phyloP scores from a whole-genome alignment of 371 early-diverging fungal genomes.

The Mortierella sp. region DNA sequence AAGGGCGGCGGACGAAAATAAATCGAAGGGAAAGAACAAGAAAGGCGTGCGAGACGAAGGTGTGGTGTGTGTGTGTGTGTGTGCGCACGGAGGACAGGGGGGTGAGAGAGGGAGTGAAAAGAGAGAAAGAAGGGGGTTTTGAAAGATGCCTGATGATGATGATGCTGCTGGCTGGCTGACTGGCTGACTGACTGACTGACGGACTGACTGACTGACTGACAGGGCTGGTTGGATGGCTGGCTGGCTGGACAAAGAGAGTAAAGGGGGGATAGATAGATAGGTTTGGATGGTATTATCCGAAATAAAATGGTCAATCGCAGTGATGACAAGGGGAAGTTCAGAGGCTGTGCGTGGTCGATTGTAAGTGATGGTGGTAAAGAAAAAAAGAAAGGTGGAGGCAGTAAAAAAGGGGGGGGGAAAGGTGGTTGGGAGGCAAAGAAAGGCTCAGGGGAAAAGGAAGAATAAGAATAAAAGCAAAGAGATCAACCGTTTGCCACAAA shows the following conservation, averaged over 20 bases:
- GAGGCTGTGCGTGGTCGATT: constrained; percentile 1
- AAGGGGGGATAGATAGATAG: not conserved
- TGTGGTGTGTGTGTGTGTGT: not conserved
- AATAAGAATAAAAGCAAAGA: not conserved
- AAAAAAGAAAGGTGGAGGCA: not conserved
- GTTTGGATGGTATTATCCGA: too few relatives aligned
- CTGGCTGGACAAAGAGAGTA: not conserved
- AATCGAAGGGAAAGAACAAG: not conserved
- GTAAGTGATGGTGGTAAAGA: constrained; percentile 2
- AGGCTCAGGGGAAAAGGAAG: not conserved
- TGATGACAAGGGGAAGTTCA: not conserved
- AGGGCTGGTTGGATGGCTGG: not conserved
- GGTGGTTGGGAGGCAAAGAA: not conserved
- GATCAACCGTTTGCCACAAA: constrained; percentile 12
- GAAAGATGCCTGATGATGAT: constrained; percentile 8
- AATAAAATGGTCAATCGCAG: constrained; percentile 12
- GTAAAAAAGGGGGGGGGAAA: not conserved
- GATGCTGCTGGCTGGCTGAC: not conserved
- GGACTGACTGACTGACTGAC: not conserved
- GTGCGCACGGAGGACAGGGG: constrained; percentile 2
- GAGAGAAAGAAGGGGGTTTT: not conserved
- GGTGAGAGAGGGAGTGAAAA: not conserved
- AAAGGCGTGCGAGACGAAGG: not conserved
- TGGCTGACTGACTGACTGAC: not conserved
- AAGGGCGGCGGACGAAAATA: constrained; percentile 1